A percentile compares a stretch with the other conserved stretches of the same genome.
These are phyloP conservation scores for Discostella stelligeroides DNA, from an alignment of 108 stramenopile species.

Conservation along the genomic window DNA sequence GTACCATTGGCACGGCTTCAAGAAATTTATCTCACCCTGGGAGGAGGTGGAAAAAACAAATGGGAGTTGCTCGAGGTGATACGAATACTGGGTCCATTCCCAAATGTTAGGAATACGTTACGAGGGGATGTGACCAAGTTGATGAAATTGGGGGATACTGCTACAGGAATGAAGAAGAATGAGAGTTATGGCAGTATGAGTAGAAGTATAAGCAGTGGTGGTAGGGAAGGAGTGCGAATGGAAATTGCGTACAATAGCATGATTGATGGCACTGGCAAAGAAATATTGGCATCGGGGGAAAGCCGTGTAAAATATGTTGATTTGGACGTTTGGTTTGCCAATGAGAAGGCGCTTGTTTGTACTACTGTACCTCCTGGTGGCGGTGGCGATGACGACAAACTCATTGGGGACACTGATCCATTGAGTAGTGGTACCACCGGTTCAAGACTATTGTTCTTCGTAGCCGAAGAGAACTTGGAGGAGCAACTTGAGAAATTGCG, in stretches of 20 bases:
- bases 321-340: constrained; percentile 68
- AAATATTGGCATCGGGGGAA: constrained; percentile 65
- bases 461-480: constrained; percentile 75
- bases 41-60: constrained; percentile 32
- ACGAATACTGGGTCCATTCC: constrained; percentile 87
- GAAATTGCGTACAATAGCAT: constrained; percentile 66
- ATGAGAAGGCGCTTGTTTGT: constrained; percentile 62
- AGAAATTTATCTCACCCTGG: constrained; percentile 73
- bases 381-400: constrained; percentile 6
- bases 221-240: constrained; percentile 26
- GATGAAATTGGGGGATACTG: background rate
- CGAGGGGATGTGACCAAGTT: constrained; percentile 54
- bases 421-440: constrained; percentile 52
- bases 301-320: constrained; percentile 60
- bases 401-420: constrained; percentile 17
- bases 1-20: constrained; percentile 87
- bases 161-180: background rate
- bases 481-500: constrained; percentile 66
- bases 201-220: no score
- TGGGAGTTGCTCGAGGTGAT: constrained; percentile 82
- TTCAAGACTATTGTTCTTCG: constrained; percentile 63
- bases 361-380: constrained; percentile 45
- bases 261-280: constrained; percentile 87
- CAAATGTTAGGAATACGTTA: constrained; percentile 82
- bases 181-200: background rate